Base-by-base conservation (phyloP, 495 filamentous ascomycete species). In the Hypomontagnella submonticulosa region DNA sequence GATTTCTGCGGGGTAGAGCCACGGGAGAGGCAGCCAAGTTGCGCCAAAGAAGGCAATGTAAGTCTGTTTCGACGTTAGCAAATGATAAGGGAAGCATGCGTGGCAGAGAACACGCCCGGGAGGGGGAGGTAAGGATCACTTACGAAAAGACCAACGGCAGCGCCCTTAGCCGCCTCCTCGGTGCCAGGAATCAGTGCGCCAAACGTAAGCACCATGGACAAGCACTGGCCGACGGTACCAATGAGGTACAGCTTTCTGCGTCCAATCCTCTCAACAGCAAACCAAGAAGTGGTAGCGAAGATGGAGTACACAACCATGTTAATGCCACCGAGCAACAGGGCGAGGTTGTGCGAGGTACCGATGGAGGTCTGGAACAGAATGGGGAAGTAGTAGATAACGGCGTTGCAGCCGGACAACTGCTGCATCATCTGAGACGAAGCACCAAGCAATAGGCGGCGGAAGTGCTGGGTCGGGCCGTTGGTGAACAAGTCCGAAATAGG, bases 341-440 rank as follows among this genome's bases (percentile, higher is more conserved):
- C 82, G 64, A 92, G 81, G 53, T 84, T 83, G 62, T 88, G 82
- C 16, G 68, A 49, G 4, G 70, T 68, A 0, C 70, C 73, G 63
- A 93, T 86, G 15, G 85, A 87, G 9, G 81, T 72, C 76, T 92
- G 73, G 76, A 93, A 92, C 0, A 95, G 83, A 38, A 93, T 83
- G 0, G 90, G 89, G 62, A 90, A 89, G 76, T 90, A 93, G 81
- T 95, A 95, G 71, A 92, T 93, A 66, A 91, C 89, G 10, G 90
- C 90, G 58, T 93, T 93, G 76, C 89, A 92, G 9, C 87, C 87
- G 53, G 86, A 86, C 4, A 74, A 41, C 68, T 95, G 91, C 77
- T 94, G 91, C 82, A 93, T 90, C 68, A 94, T 83, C 81, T 90
- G 81, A 59, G 84, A 81, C 63, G 83, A 82, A 20, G 83, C 73